phyloP scores from a whole-genome alignment of 1,284 basidiomycete genomes.

The Cystobasidium pallidum region DNA sequence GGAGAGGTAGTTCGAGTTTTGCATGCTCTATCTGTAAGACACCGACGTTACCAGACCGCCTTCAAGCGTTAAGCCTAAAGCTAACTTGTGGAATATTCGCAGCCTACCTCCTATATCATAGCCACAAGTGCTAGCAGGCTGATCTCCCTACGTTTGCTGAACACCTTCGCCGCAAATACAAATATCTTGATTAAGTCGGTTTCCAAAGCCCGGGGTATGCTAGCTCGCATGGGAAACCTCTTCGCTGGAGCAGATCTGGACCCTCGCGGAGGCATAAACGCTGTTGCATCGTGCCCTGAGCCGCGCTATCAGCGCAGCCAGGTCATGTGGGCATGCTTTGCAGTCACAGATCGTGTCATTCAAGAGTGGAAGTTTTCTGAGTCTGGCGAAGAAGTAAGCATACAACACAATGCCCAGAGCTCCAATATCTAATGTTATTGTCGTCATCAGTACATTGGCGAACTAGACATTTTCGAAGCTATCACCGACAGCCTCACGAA shows the following conservation, averaged over 20 bases:
- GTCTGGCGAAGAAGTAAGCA: conserved; percentile 7
- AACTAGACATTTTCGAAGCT: conserved; percentile 48
- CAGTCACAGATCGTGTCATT: conserved; percentile 48
- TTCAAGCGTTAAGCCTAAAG: too few species aligned
- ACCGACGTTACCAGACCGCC: background rate
- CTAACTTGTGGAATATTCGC: too few species aligned
- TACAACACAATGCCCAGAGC: background rate
- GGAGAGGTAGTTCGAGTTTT: conserved; percentile 56
- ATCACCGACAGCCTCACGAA: conserved; percentile 41
- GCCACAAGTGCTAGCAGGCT: conserved; percentile 56
- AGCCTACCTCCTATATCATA: conserved; percentile 55
- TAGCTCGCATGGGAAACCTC: conserved; percentile 27
- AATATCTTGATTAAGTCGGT: conserved; percentile 3
- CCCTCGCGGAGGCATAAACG: conserved; percentile 49
- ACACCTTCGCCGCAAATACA: background rate
- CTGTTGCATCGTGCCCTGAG: conserved; percentile 41
- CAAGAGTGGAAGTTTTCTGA: conserved; percentile 47
- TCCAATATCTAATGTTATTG: background rate
- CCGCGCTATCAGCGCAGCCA: conserved; percentile 1
- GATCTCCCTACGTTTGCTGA: conserved; percentile 53
- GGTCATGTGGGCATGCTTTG: conserved; percentile 44
- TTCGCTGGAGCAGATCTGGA: conserved; percentile 39
- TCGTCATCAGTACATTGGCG: conserved; percentile 40
- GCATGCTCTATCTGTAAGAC: conserved; percentile 47
- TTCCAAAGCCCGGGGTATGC: conserved; percentile 26